Base-by-base conservation (phyloP, 805 yeast species). In the Ogataea saltuana region DNA sequence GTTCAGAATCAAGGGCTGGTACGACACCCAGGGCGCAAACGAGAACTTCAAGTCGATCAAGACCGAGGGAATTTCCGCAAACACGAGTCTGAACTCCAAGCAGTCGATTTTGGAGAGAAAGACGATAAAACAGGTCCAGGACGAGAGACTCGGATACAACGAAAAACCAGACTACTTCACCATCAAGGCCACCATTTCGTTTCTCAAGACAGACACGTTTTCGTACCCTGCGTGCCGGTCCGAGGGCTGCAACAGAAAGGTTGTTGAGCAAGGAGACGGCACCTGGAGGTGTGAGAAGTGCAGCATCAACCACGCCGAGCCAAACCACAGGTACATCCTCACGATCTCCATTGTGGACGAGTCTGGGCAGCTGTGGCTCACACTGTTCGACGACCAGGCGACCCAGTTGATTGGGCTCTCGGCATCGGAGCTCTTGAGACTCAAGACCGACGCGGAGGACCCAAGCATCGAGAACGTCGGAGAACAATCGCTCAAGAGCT, bases 221-320 rank as follows among this genome's bases (percentile, higher is more conserved):
- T 79, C 87, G 35, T 93, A 93, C 63, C 96, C 98, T 12, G 93
- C 98, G 7, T 93, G 99, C 67, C 70, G 75, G 26, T 71, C 76
- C 35, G 83, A 80, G 34, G 80, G 76, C 30, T 93, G 99, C 71
- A 83, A 83, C 61, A 82, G 89, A 60, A 93, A 93, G 67, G 88
- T 89, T 22, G 69, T 85, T 33, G 87, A 87, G 58, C 82, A 76
- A 42, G 72, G 78, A 23, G 83, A 79, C 58, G 88, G 85, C 11
- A 71, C 82, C 13, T 90, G 96, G 96, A 80, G 95, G 64, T 93
- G 99, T 71, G 98, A 90, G 62, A 85, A 84, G 63, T 90, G 98
- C 74, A 83, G 87, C 56, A 70, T 76, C 43, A 77, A 76, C 49
- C 83, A 78, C 59, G 71, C 75, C 2, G 74, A 72, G 35, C 97